A percentile compares a stretch with the other conserved stretches of the same genome.
phyloP scores from a whole-genome alignment of 2,329 filamentous ascomycete genomes.

The Boeremia exigua region DNA sequence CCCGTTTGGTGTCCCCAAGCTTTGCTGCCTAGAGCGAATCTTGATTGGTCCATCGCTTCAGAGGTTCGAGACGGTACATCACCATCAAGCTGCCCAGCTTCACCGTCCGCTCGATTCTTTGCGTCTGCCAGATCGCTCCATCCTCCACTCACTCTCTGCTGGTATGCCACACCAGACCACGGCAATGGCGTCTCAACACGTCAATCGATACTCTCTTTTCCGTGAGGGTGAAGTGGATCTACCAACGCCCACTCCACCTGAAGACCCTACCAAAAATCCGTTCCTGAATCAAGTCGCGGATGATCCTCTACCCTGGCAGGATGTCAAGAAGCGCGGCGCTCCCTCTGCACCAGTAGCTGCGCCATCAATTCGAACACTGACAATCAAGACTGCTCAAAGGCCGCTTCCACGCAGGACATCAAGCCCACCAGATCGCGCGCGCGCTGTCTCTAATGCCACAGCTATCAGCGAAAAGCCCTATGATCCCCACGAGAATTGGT shows the following conservation, averaged over 20 bases:
- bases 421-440: conserved; percentile 7
- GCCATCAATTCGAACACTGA: conserved; percentile 9
- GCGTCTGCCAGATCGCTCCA: background rate
- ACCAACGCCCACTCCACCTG: background rate
- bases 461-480: conserved; percentile 18
- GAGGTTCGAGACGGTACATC: background rate
- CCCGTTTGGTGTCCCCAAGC: conserved; percentile 9
- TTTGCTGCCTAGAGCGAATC: conserved; percentile 7
- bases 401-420: background rate
- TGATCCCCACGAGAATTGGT: conserved; percentile 40
- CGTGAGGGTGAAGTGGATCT: conserved; percentile 18
- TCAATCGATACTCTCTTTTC: conserved; percentile 38
- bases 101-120: background rate
- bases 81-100: background rate
- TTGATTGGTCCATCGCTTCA: background rate
- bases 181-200: conserved; percentile 22
- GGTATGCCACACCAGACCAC: background rate
- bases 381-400: conserved; percentile 18
- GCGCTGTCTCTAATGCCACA: conserved; percentile 14
- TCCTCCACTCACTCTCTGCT: background rate
- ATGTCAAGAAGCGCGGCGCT: conserved; percentile 31
- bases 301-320: conserved; percentile 33
- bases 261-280: conserved; percentile 19
- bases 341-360: background rate
- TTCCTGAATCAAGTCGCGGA: conserved; percentile 35